Evolutionary conservation across 2,329 filamentous ascomycete species (phyloP), one percentile per base, ranked within the genome.

Genomic region (Hypoxylon sp.): DNA sequence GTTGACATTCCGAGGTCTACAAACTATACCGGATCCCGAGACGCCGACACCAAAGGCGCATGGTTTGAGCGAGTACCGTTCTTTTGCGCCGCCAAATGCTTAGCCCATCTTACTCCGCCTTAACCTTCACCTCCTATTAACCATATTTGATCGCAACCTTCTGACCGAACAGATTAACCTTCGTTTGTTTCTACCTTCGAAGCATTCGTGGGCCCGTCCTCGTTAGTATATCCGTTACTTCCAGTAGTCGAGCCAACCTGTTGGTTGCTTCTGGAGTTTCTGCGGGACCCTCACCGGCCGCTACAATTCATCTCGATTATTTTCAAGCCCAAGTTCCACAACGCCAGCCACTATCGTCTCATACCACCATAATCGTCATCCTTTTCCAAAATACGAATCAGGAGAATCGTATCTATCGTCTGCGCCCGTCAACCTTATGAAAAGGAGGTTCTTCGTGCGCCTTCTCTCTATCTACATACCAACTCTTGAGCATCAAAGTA

Each of bases 71-170:
- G 23, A 49, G 43, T 37, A 29, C 31, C 42, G 34, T 44, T 38
- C 12, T 17, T 40, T 36, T 32, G 44, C 31, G 43, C 41, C 38
- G 27, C 42, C 38, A 40, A 40, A 42, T 45, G 40, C 30, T 46
- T 37, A 43, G 23, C 32, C 17, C 16, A 20, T 44, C 45, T 46
- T 54, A 51, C 46, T 56, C 56, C 38, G 52, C 46, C 20, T 51
- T 35, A 20, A 32, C 26, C 25, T 32, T 32, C 38, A 5, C 15
- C 36, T 51, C 49, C 40, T 26, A 38, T 44, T 37, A 25, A 20
- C 27, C 36, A 34, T 34, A 35, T 48, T 38, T 16, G 27, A 37
- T 25, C 12, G 20, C 26, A 31, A 34, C 35, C 12, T 23, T 36
- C 26, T 32, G 27, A 27, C 17, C 17, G 42, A 13, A 21, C 17